Evolutionary conservation across 2,329 filamentous ascomycete species (phyloP), one percentile per base, ranked within the genome.

Genomic region (Xylaria sp.): DNA sequence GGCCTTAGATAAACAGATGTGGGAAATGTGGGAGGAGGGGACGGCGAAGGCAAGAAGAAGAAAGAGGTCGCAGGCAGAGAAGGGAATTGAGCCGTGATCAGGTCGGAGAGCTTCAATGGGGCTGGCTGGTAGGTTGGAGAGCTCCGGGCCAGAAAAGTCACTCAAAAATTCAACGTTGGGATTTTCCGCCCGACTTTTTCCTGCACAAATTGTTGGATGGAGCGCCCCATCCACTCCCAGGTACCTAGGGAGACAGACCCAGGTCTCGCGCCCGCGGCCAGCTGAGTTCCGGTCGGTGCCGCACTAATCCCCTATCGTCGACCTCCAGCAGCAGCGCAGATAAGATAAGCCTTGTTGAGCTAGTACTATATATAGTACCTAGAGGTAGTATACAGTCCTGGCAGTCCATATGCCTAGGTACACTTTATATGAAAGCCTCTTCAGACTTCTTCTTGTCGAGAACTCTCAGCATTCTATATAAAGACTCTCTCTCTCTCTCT

Each of bases 141-240:
- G 59, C 61, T 62, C 57, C 52, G 62, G 56, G 29, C 1, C 44
- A 38, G 50, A 44, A 60, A 61, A 60, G 55, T 56, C 54, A 50
- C 54, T 56, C 51, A 60, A 60, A 60, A 59, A 59, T 54, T 64
- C 56, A 64, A 64, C 57, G 62, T 62, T 62, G 60, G 60, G 60
- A 62, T 58, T 64, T 62, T 63, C 54, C 56, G 53, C 60, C 62
- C 62, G 62, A 61, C 48, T 62, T 61, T 61, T 63, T 57, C 55
- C 59, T 57, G 42, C 29, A 34, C 8, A 6, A 13, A 6, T 34
- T 34, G 29, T 34, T 34, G 29, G 29, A 6, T 34, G 29, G 29
- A 6, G 29, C 6, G 29, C 11, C 29, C 29, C 29, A 26, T 26
- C 24, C 5, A 26, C 11, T 42, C 9, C 11, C 16, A 34, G 29